A percentile compares a stretch with the other conserved stretches of the same genome.
Evolutionary conservation across 2,329 filamentous ascomycete genomes (phyloP).

Genomic region (Cercospora sojina): DNA sequence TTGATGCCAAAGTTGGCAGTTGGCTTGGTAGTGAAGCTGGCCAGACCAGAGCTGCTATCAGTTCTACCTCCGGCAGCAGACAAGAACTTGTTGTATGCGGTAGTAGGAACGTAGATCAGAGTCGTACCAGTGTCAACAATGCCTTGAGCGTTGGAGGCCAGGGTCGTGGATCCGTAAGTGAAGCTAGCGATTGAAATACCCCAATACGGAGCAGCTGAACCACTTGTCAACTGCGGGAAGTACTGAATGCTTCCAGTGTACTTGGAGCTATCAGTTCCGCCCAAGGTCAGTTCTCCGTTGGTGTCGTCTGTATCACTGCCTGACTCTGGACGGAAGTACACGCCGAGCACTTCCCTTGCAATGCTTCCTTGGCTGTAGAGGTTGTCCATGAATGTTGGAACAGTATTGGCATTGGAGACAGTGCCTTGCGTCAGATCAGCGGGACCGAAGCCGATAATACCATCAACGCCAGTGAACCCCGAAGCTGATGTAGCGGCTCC

Average conservation of each 20-base stretch:
- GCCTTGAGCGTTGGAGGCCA: slow-evolving; percentile 36
- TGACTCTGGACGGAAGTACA: slow-evolving; percentile 27
- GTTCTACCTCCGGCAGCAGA: slow-evolving; percentile 23
- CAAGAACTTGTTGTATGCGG: slow-evolving; percentile 30
- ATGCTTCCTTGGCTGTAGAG: slow-evolving; percentile 25
- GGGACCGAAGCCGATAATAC: slow-evolving; percentile 27
- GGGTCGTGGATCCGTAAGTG: slow-evolving; percentile 22
- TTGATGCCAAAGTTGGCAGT: slow-evolving; percentile 23
- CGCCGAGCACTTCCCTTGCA: slow-evolving; percentile 25
- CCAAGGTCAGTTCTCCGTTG: slow-evolving; percentile 27
- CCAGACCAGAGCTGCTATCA: slow-evolving; percentile 27
- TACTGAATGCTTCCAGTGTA: slow-evolving; percentile 60
- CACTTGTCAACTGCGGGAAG: slow-evolving; percentile 51
- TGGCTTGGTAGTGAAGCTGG: slow-evolving; percentile 21
- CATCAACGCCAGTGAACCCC: slow-evolving; percentile 24
- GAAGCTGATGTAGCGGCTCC: slow-evolving; percentile 18
- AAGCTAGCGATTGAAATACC: slow-evolving; percentile 23
- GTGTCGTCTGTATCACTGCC: slow-evolving; percentile 23
- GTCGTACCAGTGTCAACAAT: slow-evolving; percentile 46
- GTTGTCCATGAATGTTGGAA: slow-evolving; percentile 29
- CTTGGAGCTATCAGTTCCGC: slow-evolving; percentile 52
- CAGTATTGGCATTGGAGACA: slow-evolving; percentile 25
- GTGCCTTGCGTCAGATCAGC: slow-evolving; percentile 23
- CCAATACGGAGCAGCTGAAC: slow-evolving; percentile 54
- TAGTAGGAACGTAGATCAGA: slow-evolving; percentile 43